Evolutionary conservation across 1,284 basidiomycete genomes (phyloP), one percentile per base, ranked within the genome.

Genomic region (Naganishia sp.): DNA sequence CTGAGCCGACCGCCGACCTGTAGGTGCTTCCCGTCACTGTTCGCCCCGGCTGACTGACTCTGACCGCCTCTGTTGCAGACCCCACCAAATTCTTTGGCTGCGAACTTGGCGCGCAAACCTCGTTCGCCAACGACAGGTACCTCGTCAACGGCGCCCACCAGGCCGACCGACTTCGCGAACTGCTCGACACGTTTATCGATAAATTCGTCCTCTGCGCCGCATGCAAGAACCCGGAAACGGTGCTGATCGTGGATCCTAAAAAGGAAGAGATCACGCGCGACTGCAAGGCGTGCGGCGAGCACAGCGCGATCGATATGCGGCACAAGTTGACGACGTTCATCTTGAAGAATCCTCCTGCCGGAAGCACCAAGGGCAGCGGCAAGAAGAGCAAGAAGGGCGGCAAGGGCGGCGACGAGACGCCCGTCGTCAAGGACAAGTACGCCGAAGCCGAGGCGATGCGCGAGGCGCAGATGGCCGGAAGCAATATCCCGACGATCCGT

Each of bases 191-290:
- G 53, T 99, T 99, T 84, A 99, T 99, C 82, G 90, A 92, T 72
- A 97, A 97, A 81, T 99, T 97, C 75, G 94, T 99, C 63, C 88
- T 99, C 33, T 99, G 96, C 83, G 89, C 88, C 70, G 87, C 89
- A 48, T 99, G 96, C 90, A 98, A 98, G 84, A 99, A 99, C 79
- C 96, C 96, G 28, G 96, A 99, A 83, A 99, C 96, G 49, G 95
- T 98, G 76, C 86, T 98, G 61, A 83, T 94, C 82, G 88, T 98
- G 77, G 87, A 90, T 75, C 73, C 73, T 49, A 93, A 91, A 80
- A 85, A 83, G 67, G 94, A 97, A 75, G 86, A 89, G 73, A 95
- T 99, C 78, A 87, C 90, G 72, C 87, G 94, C 70, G 94, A 99
- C 81, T 99, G 95, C 86, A 99, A 99, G 82, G 96, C 95, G 4